Evolutionary conservation across 208 protist species (phyloP), one percentile per base, ranked within the genome.

Genomic region (Crithidia expoeki): DNA sequence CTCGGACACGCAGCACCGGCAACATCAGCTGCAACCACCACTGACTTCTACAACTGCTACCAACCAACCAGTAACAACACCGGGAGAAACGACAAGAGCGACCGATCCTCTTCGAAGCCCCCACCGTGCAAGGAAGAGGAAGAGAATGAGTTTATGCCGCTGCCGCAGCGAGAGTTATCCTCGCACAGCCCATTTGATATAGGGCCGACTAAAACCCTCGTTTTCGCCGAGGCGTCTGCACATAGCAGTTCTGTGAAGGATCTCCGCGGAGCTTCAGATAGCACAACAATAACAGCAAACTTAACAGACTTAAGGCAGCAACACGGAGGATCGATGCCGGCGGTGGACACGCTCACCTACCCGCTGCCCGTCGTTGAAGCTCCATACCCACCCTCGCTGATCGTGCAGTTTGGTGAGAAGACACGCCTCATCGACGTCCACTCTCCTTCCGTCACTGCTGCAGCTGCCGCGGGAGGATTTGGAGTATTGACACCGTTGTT

Each of bases 171-270:
- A 1, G 30, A 25, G 30, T 7, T 65, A n/a, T 65, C 60, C 10
- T 65, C 60, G 60, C 60, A 65, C 60, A 65, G 60, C n/a, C 60
- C 60, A 9, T 65, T 65, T n/a, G 46, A 32, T 7, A 14, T 46
- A 0, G 28, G 46, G 9, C 42, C n/a, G 6, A 34, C 58, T 14
- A 17, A n/a, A 23, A 51, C 38, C 27, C 51, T 17, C 19, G 32
- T 17, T n/a, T 65, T 65, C 25, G 11, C 46, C n/a, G 60, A 52
- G 0, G 12, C 19, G 25, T 19, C 25, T 2, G 9, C 28, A 0
- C 21, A 58, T 1, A 19, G 6, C 7, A n/a, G 4, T 6, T 27
- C 19, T 11, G 14, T n/a, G 12, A 27, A 36, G 11, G 53, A 42
- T 25, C 14, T 2, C 53, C 3, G 28, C 4, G 16, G 1, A 2